A percentile compares a stretch with the other conserved stretches of the same genome.
Conservation (phyloP, 169 alveolate species). For the Plasmodium ovale region DNA sequence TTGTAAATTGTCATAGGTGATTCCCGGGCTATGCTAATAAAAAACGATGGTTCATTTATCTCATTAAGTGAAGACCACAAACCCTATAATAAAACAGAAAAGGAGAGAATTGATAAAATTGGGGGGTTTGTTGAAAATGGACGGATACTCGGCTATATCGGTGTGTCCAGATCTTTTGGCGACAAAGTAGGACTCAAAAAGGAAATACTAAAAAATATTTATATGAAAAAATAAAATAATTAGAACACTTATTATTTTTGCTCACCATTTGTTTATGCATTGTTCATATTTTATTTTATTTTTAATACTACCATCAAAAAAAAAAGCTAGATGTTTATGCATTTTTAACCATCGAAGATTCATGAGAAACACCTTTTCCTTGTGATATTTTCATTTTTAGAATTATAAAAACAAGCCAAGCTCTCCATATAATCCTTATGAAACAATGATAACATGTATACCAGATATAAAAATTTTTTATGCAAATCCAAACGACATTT, state of each 20-base stretch:
- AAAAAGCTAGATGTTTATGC: not conserved
- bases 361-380: not conserved
- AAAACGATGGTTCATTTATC: constrained; percentile 65
- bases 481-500: constrained; percentile 49
- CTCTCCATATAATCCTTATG: constrained; percentile 48
- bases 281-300: not conserved
- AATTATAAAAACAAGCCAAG: constrained; percentile 33
- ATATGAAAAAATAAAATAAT: constrained; percentile 9
- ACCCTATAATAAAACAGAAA: constrained; percentile 66
- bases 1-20: constrained; percentile 17
- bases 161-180: constrained; percentile 73
- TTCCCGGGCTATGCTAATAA: constrained; percentile 71
- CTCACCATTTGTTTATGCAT: constrained; percentile 9
- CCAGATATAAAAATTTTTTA: constrained; percentile 71
- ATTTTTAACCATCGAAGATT: not conserved
- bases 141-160: constrained; percentile 69
- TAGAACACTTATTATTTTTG: no score
- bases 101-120: constrained; percentile 61
- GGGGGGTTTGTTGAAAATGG: constrained; percentile 74
- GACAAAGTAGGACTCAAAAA: constrained; percentile 31
- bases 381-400: constrained; percentile 11
- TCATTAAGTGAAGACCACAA: constrained; percentile 72
- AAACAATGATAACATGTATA: constrained; percentile 64
- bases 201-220: not conserved
- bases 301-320: not conserved